Percentiles rank a stretch among this genome's conserved stretches.
phyloP scores from a whole-genome alignment of 345 rosid genomes.

The Eucalyptus cloeziana region DNA sequence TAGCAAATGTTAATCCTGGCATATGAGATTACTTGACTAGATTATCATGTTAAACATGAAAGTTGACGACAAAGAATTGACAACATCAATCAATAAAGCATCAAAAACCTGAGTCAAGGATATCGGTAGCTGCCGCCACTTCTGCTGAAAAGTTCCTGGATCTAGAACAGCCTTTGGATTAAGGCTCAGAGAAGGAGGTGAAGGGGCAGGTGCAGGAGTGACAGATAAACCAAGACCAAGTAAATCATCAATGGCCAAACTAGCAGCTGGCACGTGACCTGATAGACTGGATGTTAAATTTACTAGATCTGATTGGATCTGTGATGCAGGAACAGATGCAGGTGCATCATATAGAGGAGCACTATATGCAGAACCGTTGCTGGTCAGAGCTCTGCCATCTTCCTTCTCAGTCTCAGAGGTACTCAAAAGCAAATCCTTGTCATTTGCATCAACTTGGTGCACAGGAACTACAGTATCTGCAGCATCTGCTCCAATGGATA shows the following conservation, averaged over 20 bases:
- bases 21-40: background rate
- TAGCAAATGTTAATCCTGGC: background rate
- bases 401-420: slow-evolving; percentile 78
- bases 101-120: slow-evolving; percentile 55
- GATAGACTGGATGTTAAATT: slow-evolving; percentile 23
- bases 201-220: slow-evolving; percentile 31
- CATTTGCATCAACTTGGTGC: slow-evolving; percentile 74
- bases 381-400: slow-evolving; percentile 40
- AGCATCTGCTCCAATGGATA: slow-evolving; percentile 57
- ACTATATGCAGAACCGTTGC: slow-evolving; percentile 51
- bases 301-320: slow-evolving; percentile 34
- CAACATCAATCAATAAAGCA: background rate
- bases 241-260: slow-evolving; percentile 75
- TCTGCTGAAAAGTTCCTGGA: slow-evolving; percentile 79
- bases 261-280: slow-evolving; percentile 24
- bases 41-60: background rate
- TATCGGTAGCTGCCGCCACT: slow-evolving; percentile 83
- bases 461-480: slow-evolving; percentile 45
- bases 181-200: slow-evolving; percentile 67
- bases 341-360: slow-evolving; percentile 62
- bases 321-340: slow-evolving; percentile 19
- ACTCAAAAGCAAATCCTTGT: slow-evolving; percentile 74
- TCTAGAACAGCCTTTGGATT: slow-evolving; percentile 69
- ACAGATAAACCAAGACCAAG: slow-evolving; percentile 60
- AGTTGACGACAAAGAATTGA: background rate